Evolutionary conservation across 306 rosid species (phyloP).

Genomic region (Sphenostylis stenocarpa): DNA sequence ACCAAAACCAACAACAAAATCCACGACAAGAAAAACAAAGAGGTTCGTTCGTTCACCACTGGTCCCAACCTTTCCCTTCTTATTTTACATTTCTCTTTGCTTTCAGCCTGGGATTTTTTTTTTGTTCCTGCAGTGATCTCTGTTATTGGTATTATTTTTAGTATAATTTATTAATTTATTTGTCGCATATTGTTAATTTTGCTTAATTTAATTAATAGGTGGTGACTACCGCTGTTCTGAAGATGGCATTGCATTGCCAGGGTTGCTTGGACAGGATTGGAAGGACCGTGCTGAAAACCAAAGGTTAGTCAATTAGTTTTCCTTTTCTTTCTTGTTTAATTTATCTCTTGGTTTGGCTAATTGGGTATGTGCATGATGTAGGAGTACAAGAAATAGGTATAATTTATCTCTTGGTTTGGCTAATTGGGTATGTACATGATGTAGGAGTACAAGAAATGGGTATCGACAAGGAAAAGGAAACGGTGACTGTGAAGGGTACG

Average conservation of each 20-base stretch:
- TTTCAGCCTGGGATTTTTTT: conserved; percentile 25
- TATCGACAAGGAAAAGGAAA: conserved; percentile 67
- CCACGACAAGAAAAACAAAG: conserved; percentile 47
- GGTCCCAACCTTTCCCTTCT: background rate
- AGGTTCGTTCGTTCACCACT: conserved; percentile 25
- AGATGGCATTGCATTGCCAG: conserved; percentile 75
- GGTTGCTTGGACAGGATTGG: conserved; percentile 69
- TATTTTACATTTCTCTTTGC: background rate
- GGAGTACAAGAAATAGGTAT: conserved; percentile 55
- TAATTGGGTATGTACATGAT: background rate
- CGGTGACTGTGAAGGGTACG: conserved; percentile 62
- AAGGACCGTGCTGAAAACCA: conserved; percentile 53
- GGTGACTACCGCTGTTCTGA: conserved; percentile 70
- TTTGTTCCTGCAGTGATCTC: background rate
- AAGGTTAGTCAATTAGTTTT: conserved; percentile 43
- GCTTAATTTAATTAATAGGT: conserved; percentile 36
- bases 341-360: background rate
- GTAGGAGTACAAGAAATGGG: conserved; percentile 55
- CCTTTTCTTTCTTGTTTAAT: too few relatives aligned
- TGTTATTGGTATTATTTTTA: background rate
- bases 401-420: background rate
- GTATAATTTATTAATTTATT: background rate
- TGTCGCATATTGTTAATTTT: background rate
- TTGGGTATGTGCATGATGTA: conserved; percentile 6
- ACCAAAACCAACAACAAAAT: conserved; percentile 1